phyloP scores from a whole-genome alignment of 768 basidiomycete genomes.

The Leccinum pellstonianum region DNA sequence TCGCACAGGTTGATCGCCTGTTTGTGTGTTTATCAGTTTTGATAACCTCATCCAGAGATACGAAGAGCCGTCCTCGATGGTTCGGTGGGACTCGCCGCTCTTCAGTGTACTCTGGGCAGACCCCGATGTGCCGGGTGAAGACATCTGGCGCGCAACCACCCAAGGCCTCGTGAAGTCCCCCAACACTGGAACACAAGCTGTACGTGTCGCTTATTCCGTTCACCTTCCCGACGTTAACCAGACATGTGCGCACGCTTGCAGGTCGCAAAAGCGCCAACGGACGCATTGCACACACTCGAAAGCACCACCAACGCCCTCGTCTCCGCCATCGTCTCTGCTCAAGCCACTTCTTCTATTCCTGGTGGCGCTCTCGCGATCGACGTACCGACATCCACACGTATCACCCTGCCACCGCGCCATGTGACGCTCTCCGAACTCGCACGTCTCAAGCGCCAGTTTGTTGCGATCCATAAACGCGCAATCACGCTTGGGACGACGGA shows the following conservation, averaged over 20 bases:
- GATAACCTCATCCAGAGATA: constrained; percentile 69
- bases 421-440: constrained; percentile 87
- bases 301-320: constrained; percentile 70
- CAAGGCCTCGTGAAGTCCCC: constrained; percentile 82
- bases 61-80: constrained; percentile 97
- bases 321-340: constrained; percentile 65
- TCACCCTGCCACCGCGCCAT: constrained; percentile 66
- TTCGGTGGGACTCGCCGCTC: constrained; percentile 97
- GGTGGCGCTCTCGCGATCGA: constrained; percentile 41
- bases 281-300: constrained; percentile 86
- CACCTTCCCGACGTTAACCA: background rate
- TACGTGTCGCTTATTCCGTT: constrained; percentile 35
- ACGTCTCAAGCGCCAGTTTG: constrained; percentile 87
- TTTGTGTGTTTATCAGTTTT: background rate
- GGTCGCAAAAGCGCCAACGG: constrained; percentile 81
- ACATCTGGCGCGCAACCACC: constrained; percentile 81
- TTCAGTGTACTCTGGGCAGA: constrained; percentile 83
- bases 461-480: constrained; percentile 85
- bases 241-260: constrained; percentile 27
- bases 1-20: background rate
- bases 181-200: constrained; percentile 77
- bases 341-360: constrained; percentile 46
- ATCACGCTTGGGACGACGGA: constrained; percentile 81
- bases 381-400: constrained; percentile 42
- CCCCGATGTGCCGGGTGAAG: constrained; percentile 56